Evolutionary conservation across 1,139 yeast species (phyloP), one percentile per base, ranked within the genome.

Genomic region (Eremothecium sinecaudum): DNA sequence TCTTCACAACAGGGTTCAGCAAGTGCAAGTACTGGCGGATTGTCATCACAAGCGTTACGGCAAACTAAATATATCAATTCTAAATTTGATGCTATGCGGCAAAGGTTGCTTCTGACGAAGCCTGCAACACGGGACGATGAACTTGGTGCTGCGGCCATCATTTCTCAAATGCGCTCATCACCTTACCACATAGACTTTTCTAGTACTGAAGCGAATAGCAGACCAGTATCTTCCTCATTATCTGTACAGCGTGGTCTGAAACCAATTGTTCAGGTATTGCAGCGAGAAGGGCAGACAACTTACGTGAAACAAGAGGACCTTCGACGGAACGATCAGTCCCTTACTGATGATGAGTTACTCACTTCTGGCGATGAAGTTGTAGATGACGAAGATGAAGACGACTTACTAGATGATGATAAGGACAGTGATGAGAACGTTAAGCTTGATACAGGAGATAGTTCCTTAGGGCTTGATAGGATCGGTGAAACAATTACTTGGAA

Each of bases 131-230:
- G 37, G 5, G 45, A 42, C 23, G 51, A 47, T 13, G 51, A 49
- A 23, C 34, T 49, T 33, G 58, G 51, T 16, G 59, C 58, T 1
- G 60, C 57, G 5, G 56, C 51, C 2, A 57, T 52, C 2, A 35
- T 55, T 18, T 54, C 59, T 6, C 51, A 45, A 30, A 48, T 55
- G 55, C 45, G 58, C 32, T 54, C 59, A 11, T 53, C 58, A 3
- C 57, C 60, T 3, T 55, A 47, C 34, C 45, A 28, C 37, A 47
- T 31, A 29, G 46, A 24, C 11, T 20, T 30, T 21, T 32, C 34
- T 10, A 13, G 26, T 10, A 31, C 33, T n/a, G 33, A 16, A 9
- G 23, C 20, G 8, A 28, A 31, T n/a, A 34, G 31, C 18, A 24
- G 37, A n/a, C 37, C 37, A 8, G 32, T 13, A 11, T 35, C 38